phyloP scores from a whole-genome alignment of 768 basidiomycete species.

The Boletellus ananiceps region DNA sequence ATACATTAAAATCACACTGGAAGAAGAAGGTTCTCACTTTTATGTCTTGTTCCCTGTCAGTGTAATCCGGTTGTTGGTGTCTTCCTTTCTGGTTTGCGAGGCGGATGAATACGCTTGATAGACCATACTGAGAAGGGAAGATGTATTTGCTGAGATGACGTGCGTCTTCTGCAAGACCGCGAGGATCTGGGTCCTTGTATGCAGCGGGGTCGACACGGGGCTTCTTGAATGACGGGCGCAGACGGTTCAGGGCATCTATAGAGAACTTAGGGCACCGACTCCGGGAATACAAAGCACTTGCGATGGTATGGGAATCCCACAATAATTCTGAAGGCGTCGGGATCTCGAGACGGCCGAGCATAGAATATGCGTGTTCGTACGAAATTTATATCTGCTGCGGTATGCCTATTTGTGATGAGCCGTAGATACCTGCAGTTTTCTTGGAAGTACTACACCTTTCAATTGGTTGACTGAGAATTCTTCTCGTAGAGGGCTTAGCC shows the following conservation, averaged over 20 bases:
- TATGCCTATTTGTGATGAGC: slow-evolving; percentile 30
- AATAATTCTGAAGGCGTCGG: slow-evolving; percentile 44
- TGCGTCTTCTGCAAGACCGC: slow-evolving; percentile 44
- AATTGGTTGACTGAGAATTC: slow-evolving; percentile 7
- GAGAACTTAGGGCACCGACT: background rate
- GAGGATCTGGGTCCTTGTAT: slow-evolving; percentile 44
- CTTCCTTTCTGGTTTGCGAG: slow-evolving; percentile 22
- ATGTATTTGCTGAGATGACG: slow-evolving; percentile 77
- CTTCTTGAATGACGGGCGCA: slow-evolving; percentile 39
- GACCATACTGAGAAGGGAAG: slow-evolving; percentile 74
- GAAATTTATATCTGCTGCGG: slow-evolving; percentile 50
- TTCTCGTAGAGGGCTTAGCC: slow-evolving; percentile 5
- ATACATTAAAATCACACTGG: background rate
- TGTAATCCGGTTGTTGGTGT: slow-evolving; percentile 45
- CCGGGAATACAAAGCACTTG: slow-evolving; percentile 30
- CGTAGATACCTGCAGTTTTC: background rate
- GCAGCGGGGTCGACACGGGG: slow-evolving; percentile 22
- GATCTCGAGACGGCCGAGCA: slow-evolving; percentile 50
- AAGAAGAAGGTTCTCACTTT: slow-evolving; percentile 39
- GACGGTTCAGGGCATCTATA: slow-evolving; percentile 63
- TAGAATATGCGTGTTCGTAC: slow-evolving; percentile 64
- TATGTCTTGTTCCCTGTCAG: slow-evolving; percentile 66
- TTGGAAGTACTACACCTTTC: slow-evolving; percentile 16
- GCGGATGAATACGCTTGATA: slow-evolving; percentile 54
- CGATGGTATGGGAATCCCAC: slow-evolving; percentile 69